Base-by-base conservation (phyloP, 371 early-diverging fungal species). In the Actinomortierella wolfii region DNA sequence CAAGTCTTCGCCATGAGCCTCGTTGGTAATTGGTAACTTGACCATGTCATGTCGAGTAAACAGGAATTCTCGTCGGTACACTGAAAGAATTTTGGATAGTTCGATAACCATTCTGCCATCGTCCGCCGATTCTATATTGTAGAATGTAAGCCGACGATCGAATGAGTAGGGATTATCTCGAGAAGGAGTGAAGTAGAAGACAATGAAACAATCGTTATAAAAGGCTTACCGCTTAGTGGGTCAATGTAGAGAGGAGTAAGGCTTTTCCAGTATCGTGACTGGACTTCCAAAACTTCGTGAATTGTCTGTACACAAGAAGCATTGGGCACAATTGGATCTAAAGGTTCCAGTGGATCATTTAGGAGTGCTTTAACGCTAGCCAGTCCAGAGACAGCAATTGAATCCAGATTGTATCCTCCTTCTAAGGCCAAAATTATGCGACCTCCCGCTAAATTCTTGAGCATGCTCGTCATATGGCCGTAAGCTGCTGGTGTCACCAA, bases 351-450 rank as follows among this genome's bases (percentile, higher is more conserved):
- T 2, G 86, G 70, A 47, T 84, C 81, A 5, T 89, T 90, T 4
- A 93, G 69, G 21, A 97, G 78, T 0, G 89, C 88, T 55, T 84
- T 81, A 62, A 86, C 83, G 58, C 94, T 93, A 0, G 89, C 93
- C 21, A 87, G 61, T 2, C 92, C 90, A 8, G 93, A 94, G 14
- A 85, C 74, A 0, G 93, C 79, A 47, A 91, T 85, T 0, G 91
- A 86, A 11, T 88, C 81, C 25, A 93, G 61, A 57, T 92, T 88
- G 59, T 96, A 94, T 0, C 96, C 97, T 26, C 97, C 93, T 64
- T 95, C 95, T 9, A 95, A 69, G 2, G 89, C 85, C 34, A 96
- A 61, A 7, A 91, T 90, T 8, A 96, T 46, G 55, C 85, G 86
- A 9, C 95, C 94, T 15, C 81, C 76, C 1, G 92, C 89, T 2